These are phyloP conservation scores for Microbotryum lychnidis-dioicae DNA, from an alignment of 1,284 basidiomycete genomes.

Conservation along the genomic window DNA sequence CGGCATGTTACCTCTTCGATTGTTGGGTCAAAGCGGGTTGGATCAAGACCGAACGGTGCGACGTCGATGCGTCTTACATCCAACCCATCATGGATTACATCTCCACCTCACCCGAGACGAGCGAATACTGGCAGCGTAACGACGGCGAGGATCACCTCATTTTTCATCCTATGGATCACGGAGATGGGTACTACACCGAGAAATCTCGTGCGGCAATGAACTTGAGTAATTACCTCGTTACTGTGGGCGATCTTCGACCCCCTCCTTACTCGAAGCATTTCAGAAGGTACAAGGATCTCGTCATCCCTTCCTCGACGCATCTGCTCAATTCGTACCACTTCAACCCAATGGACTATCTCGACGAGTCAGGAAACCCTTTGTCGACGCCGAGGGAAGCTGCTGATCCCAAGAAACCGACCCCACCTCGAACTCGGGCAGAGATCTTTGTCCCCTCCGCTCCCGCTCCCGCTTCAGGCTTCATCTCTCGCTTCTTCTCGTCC, in stretches of 20 bases:
- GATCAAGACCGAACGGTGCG: constrained; percentile 19
- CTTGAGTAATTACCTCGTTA: constrained; percentile 22
- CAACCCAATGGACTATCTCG: constrained; percentile 25
- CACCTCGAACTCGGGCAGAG: constrained; percentile 2
- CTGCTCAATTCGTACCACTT: constrained; percentile 24
- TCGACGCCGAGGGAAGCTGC: constrained; percentile 1
- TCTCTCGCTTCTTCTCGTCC: not conserved
- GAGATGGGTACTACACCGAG: constrained; percentile 26
- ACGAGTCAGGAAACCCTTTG: constrained; percentile 8
- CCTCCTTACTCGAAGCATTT: constrained; percentile 15
- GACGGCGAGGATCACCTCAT: constrained; percentile 21
- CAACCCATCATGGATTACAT: constrained; percentile 17
- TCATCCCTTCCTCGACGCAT: constrained; percentile 26
- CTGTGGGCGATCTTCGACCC: constrained; percentile 19
- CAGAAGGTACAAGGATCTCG: constrained; percentile 17
- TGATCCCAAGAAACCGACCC: not conserved
- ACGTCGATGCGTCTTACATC: constrained; percentile 21
- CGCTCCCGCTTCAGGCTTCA: no score
- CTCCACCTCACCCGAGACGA: not conserved
- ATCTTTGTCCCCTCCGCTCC: constrained; percentile 1
- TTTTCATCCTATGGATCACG: constrained; percentile 22
- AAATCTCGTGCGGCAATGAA: constrained; percentile 18
- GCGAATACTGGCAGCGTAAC: constrained; percentile 8
- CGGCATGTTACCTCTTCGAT: constrained; percentile 26
- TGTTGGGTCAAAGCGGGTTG: constrained; percentile 27